Percentiles rank a stretch among this genome's conserved stretches.
Conservation (phyloP, 2,329 filamentous ascomycete genomes). For the Aspergillus sp. region DNA sequence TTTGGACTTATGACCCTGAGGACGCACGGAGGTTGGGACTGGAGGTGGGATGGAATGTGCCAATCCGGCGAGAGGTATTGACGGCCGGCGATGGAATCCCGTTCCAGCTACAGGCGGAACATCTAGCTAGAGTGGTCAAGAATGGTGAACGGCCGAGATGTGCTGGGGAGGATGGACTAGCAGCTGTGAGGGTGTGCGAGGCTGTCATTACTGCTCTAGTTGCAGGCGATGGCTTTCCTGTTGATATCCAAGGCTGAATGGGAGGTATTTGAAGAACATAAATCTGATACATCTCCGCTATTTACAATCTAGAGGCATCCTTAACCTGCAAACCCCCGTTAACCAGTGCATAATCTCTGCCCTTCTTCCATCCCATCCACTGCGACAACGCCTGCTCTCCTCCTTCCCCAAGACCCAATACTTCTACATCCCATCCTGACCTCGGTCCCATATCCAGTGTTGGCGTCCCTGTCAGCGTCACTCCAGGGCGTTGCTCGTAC, state of each 20-base stretch:
- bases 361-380: not conserved
- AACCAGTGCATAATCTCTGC: not conserved
- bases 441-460: not conserved
- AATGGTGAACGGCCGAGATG: not conserved
- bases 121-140: not conserved
- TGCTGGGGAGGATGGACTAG: not conserved
- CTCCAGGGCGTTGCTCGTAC: slow-evolving; percentile 33
- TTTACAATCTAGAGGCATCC: not conserved
- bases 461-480: not conserved
- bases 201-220: not conserved
- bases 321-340: not conserved
- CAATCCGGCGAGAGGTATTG: not conserved
- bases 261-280: too few relatives aligned
- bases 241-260: not conserved
- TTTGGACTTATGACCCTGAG: not conserved
- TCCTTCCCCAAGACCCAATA: not conserved
- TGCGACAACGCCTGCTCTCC: not conserved
- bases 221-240: not conserved
- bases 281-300: not conserved
- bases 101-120: not conserved
- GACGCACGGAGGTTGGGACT: not conserved
- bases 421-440: not conserved
- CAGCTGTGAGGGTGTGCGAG: not conserved
- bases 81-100: not conserved
- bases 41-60: not conserved